phyloP scores from a whole-genome alignment of 345 rosid genomes.

The Theobroma cacao region DNA sequence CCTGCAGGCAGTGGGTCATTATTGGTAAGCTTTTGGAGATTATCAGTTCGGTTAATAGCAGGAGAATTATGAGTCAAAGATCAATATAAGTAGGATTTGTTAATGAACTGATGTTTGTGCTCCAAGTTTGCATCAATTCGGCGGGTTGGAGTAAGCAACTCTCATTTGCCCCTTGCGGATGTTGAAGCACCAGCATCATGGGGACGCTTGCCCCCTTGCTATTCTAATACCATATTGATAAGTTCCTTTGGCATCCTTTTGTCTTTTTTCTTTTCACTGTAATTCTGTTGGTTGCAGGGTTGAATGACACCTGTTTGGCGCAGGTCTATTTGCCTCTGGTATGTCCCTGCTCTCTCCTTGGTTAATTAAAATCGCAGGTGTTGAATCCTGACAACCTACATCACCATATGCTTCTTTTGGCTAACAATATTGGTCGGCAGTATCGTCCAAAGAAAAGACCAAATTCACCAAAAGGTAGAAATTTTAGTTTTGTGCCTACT shows the following conservation, averaged over 20 bases:
- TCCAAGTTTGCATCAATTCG: not conserved
- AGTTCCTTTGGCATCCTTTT: not conserved
- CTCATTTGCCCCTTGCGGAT: not conserved
- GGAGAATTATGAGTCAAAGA: not conserved
- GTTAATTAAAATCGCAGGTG: not conserved
- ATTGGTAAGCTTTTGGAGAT: not conserved
- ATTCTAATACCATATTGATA: not conserved
- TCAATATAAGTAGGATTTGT: not conserved
- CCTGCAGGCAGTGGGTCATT: not conserved
- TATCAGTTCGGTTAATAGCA: not conserved
- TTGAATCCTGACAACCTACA: not conserved
- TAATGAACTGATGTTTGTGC: not conserved
- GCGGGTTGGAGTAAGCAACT: not conserved
- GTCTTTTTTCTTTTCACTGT: not conserved
- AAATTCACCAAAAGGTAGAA: not conserved
- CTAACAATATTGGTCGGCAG: not conserved
- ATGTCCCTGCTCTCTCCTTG: not conserved
- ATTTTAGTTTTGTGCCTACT: not conserved
- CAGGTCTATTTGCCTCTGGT: not conserved
- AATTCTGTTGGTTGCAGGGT: not conserved
- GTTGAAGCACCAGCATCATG: not conserved
- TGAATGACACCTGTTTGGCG: not conserved
- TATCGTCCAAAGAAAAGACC: not conserved
- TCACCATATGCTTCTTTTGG: no score
- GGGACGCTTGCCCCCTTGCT: not conserved